These are phyloP conservation scores for Tetrastigma voinierianum DNA, from an alignment of 164 flowering plant species.

Conservation along the genomic window DNA sequence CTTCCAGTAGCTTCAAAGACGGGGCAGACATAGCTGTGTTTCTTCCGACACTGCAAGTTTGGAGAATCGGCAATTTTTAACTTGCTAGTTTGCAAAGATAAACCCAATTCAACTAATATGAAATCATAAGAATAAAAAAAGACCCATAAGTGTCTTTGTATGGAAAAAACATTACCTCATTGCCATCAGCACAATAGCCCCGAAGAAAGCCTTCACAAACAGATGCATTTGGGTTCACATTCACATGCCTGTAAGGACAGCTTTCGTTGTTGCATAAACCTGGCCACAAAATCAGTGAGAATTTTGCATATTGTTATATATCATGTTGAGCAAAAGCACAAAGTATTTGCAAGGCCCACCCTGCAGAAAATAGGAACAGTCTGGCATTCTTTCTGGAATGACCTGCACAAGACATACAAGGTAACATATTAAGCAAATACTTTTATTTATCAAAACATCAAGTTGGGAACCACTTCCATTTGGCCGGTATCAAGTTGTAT, in stretches of 20 bases:
- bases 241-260: constrained; percentile 95
- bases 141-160: neutral
- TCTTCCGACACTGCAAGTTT: constrained; percentile 83
- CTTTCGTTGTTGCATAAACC: constrained; percentile 78
- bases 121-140: neutral
- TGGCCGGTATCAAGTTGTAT: neutral
- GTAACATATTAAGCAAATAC: constrained; percentile 2
- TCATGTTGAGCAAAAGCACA: neutral
- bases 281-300: constrained; percentile 36
- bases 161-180: constrained; percentile 67
- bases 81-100: neutral
- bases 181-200: constrained; percentile 94
- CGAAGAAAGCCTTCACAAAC: constrained; percentile 86
- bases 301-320: neutral
- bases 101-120: neutral
- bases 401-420: constrained; percentile 49
- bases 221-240: constrained; percentile 77
- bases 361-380: constrained; percentile 89
- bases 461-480: neutral
- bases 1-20: constrained; percentile 66
- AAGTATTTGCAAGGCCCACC: constrained; percentile 41
- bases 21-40: constrained; percentile 90
- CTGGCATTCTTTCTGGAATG: constrained; percentile 98
- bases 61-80: constrained; percentile 23
- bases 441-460: neutral